Percentiles rank a stretch among this genome's conserved stretches.
Conservation (phyloP, 495 filamentous ascomycete species). For the Xylaria nigripes region DNA sequence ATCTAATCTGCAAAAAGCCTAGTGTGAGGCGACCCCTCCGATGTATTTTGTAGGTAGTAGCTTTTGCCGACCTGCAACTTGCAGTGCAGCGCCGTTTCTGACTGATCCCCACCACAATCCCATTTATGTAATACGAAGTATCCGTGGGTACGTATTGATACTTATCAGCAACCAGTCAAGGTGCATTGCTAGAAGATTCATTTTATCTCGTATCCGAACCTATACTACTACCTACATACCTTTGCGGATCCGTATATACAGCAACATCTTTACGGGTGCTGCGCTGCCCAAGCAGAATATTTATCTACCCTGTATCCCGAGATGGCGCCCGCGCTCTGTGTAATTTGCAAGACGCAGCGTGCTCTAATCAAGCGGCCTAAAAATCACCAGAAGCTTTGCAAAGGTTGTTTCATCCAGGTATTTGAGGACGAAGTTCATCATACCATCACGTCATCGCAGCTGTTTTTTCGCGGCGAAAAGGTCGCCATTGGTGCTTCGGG, state of each 20-base stretch:
- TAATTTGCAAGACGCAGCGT: conserved; percentile 62
- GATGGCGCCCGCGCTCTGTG: conserved; percentile 55
- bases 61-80: no score
- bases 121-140: background rate
- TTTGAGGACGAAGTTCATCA: conserved; percentile 94
- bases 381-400: conserved; percentile 87
- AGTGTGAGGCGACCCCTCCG: conserved; percentile 17
- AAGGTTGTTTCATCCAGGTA: conserved; percentile 69
- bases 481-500: conserved; percentile 94
- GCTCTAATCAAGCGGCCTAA: conserved; percentile 91
- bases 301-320: background rate
- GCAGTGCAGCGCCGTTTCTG: no score
- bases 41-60: background rate
- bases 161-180: no score
- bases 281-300: background rate
- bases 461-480: conserved; percentile 79
- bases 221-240: no score
- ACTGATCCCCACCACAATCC: background rate
- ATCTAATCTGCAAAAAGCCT: conserved; percentile 1
- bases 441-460: conserved; percentile 67
- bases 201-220: no score
- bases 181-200: no score
- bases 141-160: no score
- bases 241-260: background rate
- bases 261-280: background rate